Conservation (phyloP, 768 basidiomycete genomes). For the Boletus subcaerulescens region DNA sequence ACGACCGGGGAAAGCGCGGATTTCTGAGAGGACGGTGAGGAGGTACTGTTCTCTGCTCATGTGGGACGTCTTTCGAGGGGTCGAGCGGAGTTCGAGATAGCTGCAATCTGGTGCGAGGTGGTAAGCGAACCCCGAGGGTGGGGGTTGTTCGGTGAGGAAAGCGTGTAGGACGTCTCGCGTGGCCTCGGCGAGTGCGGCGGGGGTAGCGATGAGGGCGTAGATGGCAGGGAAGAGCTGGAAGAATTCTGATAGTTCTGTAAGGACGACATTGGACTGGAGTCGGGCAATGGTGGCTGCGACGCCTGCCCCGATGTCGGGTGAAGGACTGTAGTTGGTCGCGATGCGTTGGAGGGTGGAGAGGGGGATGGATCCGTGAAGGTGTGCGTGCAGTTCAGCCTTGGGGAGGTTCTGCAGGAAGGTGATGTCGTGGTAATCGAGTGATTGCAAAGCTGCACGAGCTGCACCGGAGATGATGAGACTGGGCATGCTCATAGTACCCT, state of each 20-base stretch:
- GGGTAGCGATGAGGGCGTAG: slow-evolving; percentile 70
- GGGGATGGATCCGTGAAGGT: slow-evolving; percentile 84
- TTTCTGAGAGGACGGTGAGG: slow-evolving; percentile 58
- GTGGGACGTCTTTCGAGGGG: slow-evolving; percentile 54
- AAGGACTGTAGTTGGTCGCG: slow-evolving; percentile 39
- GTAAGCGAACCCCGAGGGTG: slow-evolving; percentile 30
- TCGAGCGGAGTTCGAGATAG: slow-evolving; percentile 84
- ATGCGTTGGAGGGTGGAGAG: slow-evolving; percentile 59
- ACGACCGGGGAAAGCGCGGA: slow-evolving; percentile 53
- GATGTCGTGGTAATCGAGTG: slow-evolving; percentile 50
- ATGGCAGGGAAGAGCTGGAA: slow-evolving; percentile 76
- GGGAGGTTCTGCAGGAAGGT: slow-evolving; percentile 61
- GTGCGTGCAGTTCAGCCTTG: slow-evolving; percentile 85
- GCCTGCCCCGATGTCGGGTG: slow-evolving; percentile 28
- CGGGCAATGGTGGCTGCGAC: slow-evolving; percentile 44
- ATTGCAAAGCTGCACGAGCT: slow-evolving; percentile 49
- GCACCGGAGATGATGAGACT: slow-evolving; percentile 19
- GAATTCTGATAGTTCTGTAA: slow-evolving; percentile 66
- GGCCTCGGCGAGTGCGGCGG: slow-evolving; percentile 48
- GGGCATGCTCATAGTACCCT: background rate
- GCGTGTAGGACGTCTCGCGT: slow-evolving; percentile 62
- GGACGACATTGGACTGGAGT: slow-evolving; percentile 37
- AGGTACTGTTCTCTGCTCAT: slow-evolving; percentile 67
- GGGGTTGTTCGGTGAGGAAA: slow-evolving; percentile 45
- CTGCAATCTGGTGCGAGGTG: slow-evolving; percentile 49